phyloP scores from a whole-genome alignment of 768 basidiomycete genomes.

The Tulasnella sp. region DNA sequence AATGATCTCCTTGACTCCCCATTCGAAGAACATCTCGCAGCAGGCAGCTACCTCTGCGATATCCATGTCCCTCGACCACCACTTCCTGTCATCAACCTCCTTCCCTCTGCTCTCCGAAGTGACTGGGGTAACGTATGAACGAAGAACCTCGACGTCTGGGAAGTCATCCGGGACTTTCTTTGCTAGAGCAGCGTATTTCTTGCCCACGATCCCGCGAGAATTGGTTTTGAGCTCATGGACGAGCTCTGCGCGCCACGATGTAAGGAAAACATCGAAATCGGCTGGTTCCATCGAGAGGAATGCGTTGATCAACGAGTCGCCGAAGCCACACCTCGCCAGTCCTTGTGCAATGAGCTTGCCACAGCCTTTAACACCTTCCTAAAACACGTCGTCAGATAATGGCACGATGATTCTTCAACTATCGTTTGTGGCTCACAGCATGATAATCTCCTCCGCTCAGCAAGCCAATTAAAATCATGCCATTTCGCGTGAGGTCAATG shows the following conservation, averaged over 20 bases:
- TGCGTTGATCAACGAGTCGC: constrained; percentile 59
- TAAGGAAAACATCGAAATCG: constrained; percentile 47
- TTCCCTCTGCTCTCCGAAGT: constrained; percentile 57
- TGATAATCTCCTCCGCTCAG: constrained; percentile 90
- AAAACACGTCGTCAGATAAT: neutral
- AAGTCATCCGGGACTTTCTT: constrained; percentile 57
- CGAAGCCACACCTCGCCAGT: constrained; percentile 74
- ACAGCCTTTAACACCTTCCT: constrained; percentile 50
- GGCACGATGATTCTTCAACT: constrained; percentile 20
- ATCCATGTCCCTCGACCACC: constrained; percentile 54
- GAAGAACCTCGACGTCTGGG: constrained; percentile 63
- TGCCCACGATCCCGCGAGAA: constrained; percentile 51
- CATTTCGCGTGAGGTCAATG: constrained; percentile 49
- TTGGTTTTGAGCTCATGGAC: constrained; percentile 61
- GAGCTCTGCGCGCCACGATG: constrained; percentile 55
- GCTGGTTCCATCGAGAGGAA: constrained; percentile 41
- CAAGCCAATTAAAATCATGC: constrained; percentile 74
- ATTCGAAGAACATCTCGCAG: constrained; percentile 87
- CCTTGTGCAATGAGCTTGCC: constrained; percentile 66
- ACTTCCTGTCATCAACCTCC: constrained; percentile 33
- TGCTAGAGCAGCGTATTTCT: constrained; percentile 58
- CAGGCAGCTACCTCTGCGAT: constrained; percentile 61
- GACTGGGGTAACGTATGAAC: constrained; percentile 70
- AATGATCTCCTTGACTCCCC: constrained; percentile 78
- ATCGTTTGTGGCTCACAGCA: constrained; percentile 33